phyloP scores from a whole-genome alignment of 805 yeast species.

The Starmerella riodocensis region DNA sequence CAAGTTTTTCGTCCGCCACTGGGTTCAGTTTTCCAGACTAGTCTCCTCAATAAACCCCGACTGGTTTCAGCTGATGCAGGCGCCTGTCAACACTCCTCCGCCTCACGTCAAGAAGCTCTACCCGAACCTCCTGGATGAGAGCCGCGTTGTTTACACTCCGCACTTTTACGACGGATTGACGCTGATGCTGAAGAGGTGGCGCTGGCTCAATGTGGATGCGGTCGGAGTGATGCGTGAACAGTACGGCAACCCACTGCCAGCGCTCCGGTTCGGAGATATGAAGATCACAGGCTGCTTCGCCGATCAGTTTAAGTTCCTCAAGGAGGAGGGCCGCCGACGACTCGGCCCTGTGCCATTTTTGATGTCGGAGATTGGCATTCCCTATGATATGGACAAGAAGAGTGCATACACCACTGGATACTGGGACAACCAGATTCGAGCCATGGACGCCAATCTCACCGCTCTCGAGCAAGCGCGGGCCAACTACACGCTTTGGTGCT shows the following conservation, averaged over 20 bases:
- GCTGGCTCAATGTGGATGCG: constrained; percentile 72
- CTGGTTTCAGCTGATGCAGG: constrained; percentile 54
- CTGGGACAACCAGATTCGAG: constrained; percentile 61
- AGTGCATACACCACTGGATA: constrained; percentile 53
- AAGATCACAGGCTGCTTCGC: constrained; percentile 58
- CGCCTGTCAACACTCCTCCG: constrained; percentile 69
- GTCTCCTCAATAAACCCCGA: constrained; percentile 36
- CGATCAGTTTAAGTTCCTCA: constrained; percentile 55
- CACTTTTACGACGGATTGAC: constrained; percentile 95
- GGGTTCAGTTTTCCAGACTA: constrained; percentile 36
- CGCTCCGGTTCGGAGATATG: constrained; percentile 54
- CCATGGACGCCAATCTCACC: constrained; percentile 66
- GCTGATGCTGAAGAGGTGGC: constrained; percentile 81
- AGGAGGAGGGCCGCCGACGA: constrained; percentile 44
- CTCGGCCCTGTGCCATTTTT: constrained; percentile 64
- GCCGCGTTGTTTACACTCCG: constrained; percentile 47
- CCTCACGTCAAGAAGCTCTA: constrained; percentile 51
- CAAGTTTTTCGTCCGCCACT: constrained; percentile 50
- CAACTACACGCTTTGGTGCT: constrained; percentile 78
- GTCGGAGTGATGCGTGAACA: constrained; percentile 71
- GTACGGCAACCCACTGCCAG: constrained; percentile 66
- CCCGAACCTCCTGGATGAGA: constrained; percentile 32
- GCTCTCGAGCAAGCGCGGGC: constrained; percentile 66
- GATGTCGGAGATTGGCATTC: constrained; percentile 94
- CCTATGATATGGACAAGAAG: constrained; percentile 84